A percentile compares a stretch with the other conserved stretches of the same genome.
phyloP scores from a whole-genome alignment of 352 stramenopile species.

The Phytopythium ostracodes region DNA sequence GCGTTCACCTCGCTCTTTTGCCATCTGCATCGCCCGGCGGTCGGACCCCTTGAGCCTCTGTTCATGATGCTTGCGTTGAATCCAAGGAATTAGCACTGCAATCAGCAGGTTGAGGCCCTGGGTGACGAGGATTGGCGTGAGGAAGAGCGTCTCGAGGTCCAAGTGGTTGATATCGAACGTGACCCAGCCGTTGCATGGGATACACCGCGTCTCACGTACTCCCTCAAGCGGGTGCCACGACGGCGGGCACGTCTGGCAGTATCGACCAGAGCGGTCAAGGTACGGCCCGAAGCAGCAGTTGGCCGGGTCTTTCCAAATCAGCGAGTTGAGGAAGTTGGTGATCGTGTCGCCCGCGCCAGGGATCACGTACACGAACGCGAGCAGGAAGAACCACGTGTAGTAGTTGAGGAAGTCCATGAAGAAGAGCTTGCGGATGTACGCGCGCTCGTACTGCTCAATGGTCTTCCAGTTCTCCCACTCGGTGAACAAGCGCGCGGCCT shows the following conservation, averaged over 20 bases:
- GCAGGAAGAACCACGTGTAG: constrained; percentile 86
- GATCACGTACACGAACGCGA: constrained; percentile 86
- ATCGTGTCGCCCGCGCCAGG: constrained; percentile 75
- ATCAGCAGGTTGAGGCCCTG: constrained; percentile 73
- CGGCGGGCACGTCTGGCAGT: constrained; percentile 54
- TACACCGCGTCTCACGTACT: constrained; percentile 36
- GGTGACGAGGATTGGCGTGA: constrained; percentile 81
- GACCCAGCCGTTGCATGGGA: constrained; percentile 69
- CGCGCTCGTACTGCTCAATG: constrained; percentile 77
- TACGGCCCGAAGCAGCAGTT: constrained; percentile 86
- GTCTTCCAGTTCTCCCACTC: constrained; percentile 87
- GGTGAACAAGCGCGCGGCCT: constrained; percentile 61
- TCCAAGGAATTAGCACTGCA: constrained; percentile 65
- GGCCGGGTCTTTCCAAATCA: constrained; percentile 69
- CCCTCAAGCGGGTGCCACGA: constrained; percentile 45
- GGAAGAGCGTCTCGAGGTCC: constrained; percentile 74
- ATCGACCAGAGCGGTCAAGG: constrained; percentile 35
- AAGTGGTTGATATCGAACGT: constrained; percentile 83
- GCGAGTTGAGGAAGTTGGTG: constrained; percentile 72
- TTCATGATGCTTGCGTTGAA: constrained; percentile 68
- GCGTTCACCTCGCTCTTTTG: constrained; percentile 60
- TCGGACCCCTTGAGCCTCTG: constrained; percentile 52
- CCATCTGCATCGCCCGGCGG: constrained; percentile 55
- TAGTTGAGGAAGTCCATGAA: constrained; percentile 88
- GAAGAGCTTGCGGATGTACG: constrained; percentile 76